Base-by-base conservation (phyloP, 208 protist genomes). In the Leishmania guyanensis region DNA sequence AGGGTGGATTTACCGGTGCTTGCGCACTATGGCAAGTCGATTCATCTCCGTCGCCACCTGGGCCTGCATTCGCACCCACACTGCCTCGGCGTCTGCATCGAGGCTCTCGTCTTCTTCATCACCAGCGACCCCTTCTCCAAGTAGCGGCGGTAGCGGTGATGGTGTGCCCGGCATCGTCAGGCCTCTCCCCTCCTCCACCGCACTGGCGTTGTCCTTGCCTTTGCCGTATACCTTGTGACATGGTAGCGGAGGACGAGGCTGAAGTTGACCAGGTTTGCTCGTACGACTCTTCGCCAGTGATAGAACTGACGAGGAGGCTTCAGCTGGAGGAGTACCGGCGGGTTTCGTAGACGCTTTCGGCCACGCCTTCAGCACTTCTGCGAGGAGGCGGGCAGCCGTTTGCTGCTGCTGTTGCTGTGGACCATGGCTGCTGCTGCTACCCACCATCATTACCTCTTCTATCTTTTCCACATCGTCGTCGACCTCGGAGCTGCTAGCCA, bases 21-120 rank as follows among this genome's bases (percentile, higher is more conserved):
- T 92, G 8, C 91, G 82, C 48, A 90, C 77, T 46, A 91, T 77
- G 1, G 91, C 85, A 26, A 94, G 73, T 3, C 91, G 82, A 66
- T 86, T 48, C 91, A 94, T 94, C 70, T 91, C 87, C 51, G 77
- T 76, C 5, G 82, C 75, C 60, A 92, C 91, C 43, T 90, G 79
- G 17, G 60, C 56, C 56, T 80, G 83, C 71, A 94, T 88, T 9
- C 68, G 65, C 36, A 58, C 68, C 75, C 90, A 88, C 43, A 86
- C 77, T 12, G 68, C 75, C n/a, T 75, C 78, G 0, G 83, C 86
- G 26, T 91, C 90, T 16, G 50, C 50, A 17, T 76, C 72, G 48
- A 48, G 50, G 50, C 29, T 33, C 50, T 43, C 51, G 72, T 29
- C 53, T n/a, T 62, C 50, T 10, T 9, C 48, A 22, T 17, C 48